These are phyloP conservation scores for Sugiyamaella americana DNA, from an alignment of 805 yeast species.

Conservation along the genomic window DNA sequence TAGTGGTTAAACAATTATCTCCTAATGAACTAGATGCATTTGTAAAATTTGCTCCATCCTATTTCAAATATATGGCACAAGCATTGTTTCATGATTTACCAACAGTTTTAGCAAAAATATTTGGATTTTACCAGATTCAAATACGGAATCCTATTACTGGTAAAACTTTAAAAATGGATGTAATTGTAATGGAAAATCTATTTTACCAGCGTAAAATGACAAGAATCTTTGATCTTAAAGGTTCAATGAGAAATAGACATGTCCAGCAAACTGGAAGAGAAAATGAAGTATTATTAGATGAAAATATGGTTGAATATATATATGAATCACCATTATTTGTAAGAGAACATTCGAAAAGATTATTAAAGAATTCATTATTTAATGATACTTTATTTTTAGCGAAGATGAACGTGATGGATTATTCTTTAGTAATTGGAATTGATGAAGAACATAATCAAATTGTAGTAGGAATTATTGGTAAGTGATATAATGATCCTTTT, in stretches of 20 bases:
- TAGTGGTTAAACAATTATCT: slow-evolving; percentile 82
- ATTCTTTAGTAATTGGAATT: slow-evolving; percentile 89
- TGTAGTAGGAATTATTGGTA: slow-evolving; percentile 82
- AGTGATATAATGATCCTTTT: not conserved
- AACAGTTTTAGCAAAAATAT: slow-evolving; percentile 87
- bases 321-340: slow-evolving; percentile 95
- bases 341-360: slow-evolving; percentile 80
- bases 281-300: slow-evolving; percentile 90
- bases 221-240: slow-evolving; percentile 90
- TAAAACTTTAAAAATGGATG: slow-evolving; percentile 77
- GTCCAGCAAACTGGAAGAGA: slow-evolving; percentile 94
- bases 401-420: slow-evolving; percentile 98
- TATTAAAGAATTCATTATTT: slow-evolving; percentile 83
- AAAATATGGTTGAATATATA: slow-evolving; percentile 96
- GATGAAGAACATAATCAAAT: slow-evolving; percentile 56
- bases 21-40: slow-evolving; percentile 88
- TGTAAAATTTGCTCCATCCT: slow-evolving; percentile 91
- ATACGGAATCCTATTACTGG: slow-evolving; percentile 74
- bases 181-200: slow-evolving; percentile 90
- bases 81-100: slow-evolving; percentile 92
- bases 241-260: slow-evolving; percentile 95
- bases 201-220: slow-evolving; percentile 78
- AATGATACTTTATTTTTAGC: slow-evolving; percentile 91
- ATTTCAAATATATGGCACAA: slow-evolving; percentile 92
- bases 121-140: slow-evolving; percentile 92